Evolutionary conservation across 305 asterid genomes (phyloP).

Genomic region (Withania somnifera): DNA sequence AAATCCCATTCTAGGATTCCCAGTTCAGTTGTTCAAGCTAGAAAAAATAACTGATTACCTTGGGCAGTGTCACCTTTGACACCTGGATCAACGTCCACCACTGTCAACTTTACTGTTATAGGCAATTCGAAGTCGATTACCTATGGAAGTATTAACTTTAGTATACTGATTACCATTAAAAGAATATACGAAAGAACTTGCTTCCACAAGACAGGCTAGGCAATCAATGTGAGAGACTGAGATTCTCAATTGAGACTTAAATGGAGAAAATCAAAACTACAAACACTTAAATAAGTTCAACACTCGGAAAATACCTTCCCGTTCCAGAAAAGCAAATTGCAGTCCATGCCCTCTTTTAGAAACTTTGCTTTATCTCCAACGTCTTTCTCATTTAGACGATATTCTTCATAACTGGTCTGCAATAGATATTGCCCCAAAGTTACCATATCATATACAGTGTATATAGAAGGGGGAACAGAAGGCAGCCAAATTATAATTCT

Average conservation of each 20-base stretch:
- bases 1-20: background rate
- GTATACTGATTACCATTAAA: background rate
- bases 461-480: background rate
- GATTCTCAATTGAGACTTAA: background rate
- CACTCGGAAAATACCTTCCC: conserved; percentile 41
- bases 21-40: background rate
- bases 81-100: conserved; percentile 88
- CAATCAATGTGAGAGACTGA: conserved; percentile 1
- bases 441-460: background rate
- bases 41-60: conserved; percentile 36
- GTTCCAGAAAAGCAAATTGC: conserved; percentile 90
- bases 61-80: conserved; percentile 93
- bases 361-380: conserved; percentile 86
- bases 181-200: background rate
- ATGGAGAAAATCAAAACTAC: background rate
- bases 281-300: background rate
- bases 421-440: conserved; percentile 13
- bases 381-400: conserved; percentile 69
- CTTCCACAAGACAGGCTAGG: background rate
- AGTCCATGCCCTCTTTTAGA: conserved; percentile 99
- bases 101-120: conserved; percentile 68
- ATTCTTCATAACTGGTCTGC: conserved; percentile 74
- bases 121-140: conserved; percentile 96
- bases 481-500: background rate
- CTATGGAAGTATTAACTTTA: conserved; percentile 21